Percentiles rank a stretch among this genome's conserved stretches.
phyloP scores from a whole-genome alignment of 179 eudicot species.

The Beta corolliflora region DNA sequence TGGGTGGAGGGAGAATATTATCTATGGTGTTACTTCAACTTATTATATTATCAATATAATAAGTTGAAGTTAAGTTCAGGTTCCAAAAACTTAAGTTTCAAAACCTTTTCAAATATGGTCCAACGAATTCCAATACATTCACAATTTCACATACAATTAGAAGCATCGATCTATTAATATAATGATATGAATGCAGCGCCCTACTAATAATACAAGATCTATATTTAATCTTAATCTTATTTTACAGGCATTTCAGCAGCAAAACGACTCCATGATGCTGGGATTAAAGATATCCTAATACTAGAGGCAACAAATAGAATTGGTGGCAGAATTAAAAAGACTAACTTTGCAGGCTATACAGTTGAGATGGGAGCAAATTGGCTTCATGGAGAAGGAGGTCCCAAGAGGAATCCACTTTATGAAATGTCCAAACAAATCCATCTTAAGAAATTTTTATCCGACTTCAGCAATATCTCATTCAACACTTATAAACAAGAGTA shows the following conservation, averaged over 20 bases:
- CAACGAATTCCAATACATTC: no score
- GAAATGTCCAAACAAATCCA: constrained; percentile 26
- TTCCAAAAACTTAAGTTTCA: no score
- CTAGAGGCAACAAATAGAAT: constrained; percentile 36
- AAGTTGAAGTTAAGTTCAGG: no score
- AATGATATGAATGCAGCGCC: no score
- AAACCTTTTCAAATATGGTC: no score
- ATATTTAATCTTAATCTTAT: no score
- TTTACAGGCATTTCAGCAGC: constrained; percentile 43
- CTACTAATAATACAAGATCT: no score
- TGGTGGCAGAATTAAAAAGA: constrained; percentile 36
- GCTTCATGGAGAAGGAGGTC: constrained; percentile 37
- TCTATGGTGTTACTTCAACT: no score
- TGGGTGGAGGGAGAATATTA: no score
- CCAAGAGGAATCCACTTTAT: constrained; percentile 18
- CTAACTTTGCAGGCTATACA: constrained; percentile 24
- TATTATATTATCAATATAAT: no score
- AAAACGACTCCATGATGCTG: constrained; percentile 28
- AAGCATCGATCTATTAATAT: no score
- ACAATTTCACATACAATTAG: no score
- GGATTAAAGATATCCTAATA: constrained; percentile 26
- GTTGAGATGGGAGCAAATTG: constrained; percentile 44
- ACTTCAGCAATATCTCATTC: constrained; percentile 27
- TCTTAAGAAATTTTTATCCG: constrained; percentile 22
- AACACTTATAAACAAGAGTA: constrained; percentile 38